A percentile compares a stretch with the other conserved stretches of the same genome.
phyloP scores from a whole-genome alignment of 352 stramenopile genomes.

The Globisporangium emineosum region DNA sequence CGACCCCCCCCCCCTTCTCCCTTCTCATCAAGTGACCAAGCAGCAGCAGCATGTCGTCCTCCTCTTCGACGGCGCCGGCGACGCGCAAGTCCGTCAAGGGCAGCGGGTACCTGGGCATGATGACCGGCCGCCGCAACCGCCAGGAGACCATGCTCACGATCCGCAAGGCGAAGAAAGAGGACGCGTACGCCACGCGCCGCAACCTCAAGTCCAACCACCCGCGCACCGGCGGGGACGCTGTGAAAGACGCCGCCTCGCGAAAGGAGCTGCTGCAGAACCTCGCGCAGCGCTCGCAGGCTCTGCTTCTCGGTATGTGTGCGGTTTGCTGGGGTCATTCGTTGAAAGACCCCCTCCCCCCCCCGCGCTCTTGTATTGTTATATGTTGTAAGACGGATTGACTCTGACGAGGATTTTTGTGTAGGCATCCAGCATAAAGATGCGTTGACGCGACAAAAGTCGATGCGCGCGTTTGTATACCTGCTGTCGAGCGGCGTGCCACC shows the following conservation, averaged over 20 bases:
- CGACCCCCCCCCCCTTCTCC: too few relatives aligned
- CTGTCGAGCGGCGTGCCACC: constrained; percentile 82
- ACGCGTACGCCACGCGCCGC: constrained; percentile 81
- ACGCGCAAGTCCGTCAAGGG: constrained; percentile 77
- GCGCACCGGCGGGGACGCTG: constrained; percentile 19
- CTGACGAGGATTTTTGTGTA: constrained; percentile 8
- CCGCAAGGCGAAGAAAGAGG: constrained; percentile 88
- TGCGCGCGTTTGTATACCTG: constrained; percentile 86
- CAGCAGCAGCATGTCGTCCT: constrained; percentile 3
- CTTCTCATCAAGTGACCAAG: too few relatives aligned
- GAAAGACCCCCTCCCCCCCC: neutral
- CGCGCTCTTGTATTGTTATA: neutral
- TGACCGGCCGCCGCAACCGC: constrained; percentile 78
- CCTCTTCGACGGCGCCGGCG: constrained; percentile 1
- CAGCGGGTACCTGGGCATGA: constrained; percentile 58
- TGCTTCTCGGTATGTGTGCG: constrained; percentile 53
- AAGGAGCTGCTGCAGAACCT: constrained; percentile 79
- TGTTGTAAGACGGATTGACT: neutral
- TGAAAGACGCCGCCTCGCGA: constrained; percentile 34
- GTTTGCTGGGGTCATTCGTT: neutral
- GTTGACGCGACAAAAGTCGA: constrained; percentile 73
- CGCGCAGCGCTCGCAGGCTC: constrained; percentile 68
- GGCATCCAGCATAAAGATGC: constrained; percentile 79
- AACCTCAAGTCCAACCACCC: constrained; percentile 84
- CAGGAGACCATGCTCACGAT: constrained; percentile 86